Evolutionary conservation across 139 green algal species (phyloP).

Genomic region (Closterium sp.): DNA sequence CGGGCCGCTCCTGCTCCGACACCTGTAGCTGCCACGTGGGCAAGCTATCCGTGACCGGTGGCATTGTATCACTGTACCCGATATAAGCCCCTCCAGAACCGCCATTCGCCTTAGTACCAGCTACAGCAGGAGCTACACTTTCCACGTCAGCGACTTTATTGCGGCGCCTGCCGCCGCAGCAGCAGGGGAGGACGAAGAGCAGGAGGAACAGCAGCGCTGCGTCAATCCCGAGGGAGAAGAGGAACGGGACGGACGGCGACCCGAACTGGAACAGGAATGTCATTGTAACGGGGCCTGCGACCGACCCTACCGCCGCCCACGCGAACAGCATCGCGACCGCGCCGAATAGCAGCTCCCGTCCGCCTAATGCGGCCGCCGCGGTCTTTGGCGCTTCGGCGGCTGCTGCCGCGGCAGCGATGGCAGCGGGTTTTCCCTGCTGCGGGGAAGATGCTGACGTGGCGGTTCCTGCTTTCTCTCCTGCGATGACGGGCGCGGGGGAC

Average conservation of each 20-base stretch:
- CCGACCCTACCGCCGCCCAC: neutral
- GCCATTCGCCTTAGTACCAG: too few species aligned
- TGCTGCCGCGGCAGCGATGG: too few species aligned
- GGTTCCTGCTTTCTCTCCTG: neutral
- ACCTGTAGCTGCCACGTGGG: neutral
- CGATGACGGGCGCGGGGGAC: too few species aligned
- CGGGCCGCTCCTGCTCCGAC: neutral
- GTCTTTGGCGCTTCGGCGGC: neutral
- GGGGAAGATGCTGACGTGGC: neutral
- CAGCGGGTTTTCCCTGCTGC: neutral
- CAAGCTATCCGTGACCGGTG: neutral
- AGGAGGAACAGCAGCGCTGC: neutral
- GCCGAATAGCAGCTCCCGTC: neutral
- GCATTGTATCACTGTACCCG: neutral
- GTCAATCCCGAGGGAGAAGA: neutral
- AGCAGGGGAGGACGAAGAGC: neutral
- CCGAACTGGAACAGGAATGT: neutral
- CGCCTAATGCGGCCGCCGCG: neutral
- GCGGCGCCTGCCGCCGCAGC: neutral
- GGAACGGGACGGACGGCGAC: neutral
- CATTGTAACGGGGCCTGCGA: neutral
- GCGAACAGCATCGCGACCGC: neutral
- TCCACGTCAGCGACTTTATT: neutral
- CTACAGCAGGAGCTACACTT: neutral
- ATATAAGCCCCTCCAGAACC: too few species aligned